A percentile compares a stretch with the other conserved stretches of the same genome.
These are phyloP conservation scores for Trichoderma reesei DNA, from an alignment of 495 filamentous ascomycete species.

Conservation along the genomic window DNA sequence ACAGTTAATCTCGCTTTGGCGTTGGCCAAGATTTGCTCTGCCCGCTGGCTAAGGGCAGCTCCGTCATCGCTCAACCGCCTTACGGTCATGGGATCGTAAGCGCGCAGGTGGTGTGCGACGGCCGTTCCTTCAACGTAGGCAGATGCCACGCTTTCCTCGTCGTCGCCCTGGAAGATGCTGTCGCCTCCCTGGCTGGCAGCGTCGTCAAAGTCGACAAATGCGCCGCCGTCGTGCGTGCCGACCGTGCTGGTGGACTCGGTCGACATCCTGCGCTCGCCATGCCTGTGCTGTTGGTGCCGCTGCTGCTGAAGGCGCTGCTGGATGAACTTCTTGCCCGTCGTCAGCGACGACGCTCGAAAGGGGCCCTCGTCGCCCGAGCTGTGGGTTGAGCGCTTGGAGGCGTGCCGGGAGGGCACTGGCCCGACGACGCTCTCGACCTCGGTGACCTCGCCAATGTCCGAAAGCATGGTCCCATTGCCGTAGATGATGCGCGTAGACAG, in stretches of 20 bases:
- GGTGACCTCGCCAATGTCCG: constrained; percentile 65
- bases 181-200: constrained; percentile 42
- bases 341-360: background rate
- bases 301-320: constrained; percentile 3
- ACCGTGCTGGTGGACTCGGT: constrained; percentile 44
- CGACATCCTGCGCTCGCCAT: constrained; percentile 29
- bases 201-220: constrained; percentile 48
- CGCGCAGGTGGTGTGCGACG: constrained; percentile 13
- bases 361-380: constrained; percentile 2
- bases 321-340: background rate
- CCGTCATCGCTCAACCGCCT: constrained; percentile 13
- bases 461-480: constrained; percentile 53
- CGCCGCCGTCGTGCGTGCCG: constrained; percentile 33
- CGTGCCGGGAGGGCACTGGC: constrained; percentile 17
- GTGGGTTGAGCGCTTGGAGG: background rate
- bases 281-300: background rate
- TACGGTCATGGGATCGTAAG: constrained; percentile 7
- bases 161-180: constrained; percentile 48
- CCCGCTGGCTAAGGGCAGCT: constrained; percentile 61
- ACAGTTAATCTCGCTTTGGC: constrained; percentile 83
- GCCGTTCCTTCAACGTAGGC: constrained; percentile 34
- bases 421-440: constrained; percentile 46
- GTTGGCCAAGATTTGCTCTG: constrained; percentile 82
- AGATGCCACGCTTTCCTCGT: constrained; percentile 48
- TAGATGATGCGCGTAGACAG: constrained; percentile 49